These are phyloP conservation scores for Pouteria campechiana DNA, from an alignment of 179 eudicot genomes.

Conservation along the genomic window DNA sequence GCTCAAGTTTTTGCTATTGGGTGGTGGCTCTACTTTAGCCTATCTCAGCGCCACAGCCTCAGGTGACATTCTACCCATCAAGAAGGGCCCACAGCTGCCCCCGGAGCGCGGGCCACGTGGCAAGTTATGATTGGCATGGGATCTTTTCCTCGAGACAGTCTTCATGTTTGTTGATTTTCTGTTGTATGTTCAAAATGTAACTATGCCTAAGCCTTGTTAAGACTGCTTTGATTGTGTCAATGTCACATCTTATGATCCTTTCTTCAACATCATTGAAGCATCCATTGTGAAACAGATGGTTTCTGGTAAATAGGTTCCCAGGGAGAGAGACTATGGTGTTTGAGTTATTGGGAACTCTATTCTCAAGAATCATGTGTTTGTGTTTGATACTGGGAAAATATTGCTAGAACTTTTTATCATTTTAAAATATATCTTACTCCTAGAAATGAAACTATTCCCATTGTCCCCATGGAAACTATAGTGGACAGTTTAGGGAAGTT, in stretches of 20 bases:
- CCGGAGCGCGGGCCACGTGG: conserved; percentile 96
- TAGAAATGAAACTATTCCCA: no score
- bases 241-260: conserved; percentile 5
- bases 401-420: no score
- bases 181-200: conserved; percentile 30
- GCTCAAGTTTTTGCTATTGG: conserved; percentile 88
- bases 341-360: no score
- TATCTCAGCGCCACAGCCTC: conserved; percentile 82
- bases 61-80: conserved; percentile 73
- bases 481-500: no score
- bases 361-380: no score
- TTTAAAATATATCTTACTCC: no score
- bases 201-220: conserved; percentile 12
- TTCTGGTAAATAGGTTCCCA: no score
- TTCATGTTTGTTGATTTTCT: conserved; percentile 10
- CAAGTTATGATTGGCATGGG: conserved; percentile 39
- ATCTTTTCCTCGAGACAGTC: background rate
- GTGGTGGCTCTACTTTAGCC: conserved; percentile 79
- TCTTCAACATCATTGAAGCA: no score
- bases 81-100: conserved; percentile 90
- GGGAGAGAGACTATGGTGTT: no score
- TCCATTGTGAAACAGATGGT: no score
- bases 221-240: background rate
- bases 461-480: no score
- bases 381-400: no score